Evolutionary conservation across 106 monocot genomes (phyloP), one percentile per base, ranked within the genome.

Genomic region (Ottelia alismoides): DNA sequence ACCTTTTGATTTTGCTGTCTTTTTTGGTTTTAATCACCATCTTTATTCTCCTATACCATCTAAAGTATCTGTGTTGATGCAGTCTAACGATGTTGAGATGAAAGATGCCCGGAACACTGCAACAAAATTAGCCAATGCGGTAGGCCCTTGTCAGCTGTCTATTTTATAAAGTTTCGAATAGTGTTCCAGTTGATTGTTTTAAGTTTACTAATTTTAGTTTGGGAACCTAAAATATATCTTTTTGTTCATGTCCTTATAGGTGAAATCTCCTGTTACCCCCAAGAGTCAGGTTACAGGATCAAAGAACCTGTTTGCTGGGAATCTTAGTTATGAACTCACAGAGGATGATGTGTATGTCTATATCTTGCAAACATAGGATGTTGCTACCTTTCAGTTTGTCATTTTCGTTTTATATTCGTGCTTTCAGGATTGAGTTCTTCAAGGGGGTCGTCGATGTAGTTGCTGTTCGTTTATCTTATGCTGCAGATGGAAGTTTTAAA

Each of bases 221-320:
- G n/a, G n/a, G n/a, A n/a, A n/a, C 20, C 16, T 30, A 22, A 30
- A 1, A 25, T 4, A 1, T 5, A 30, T 6, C 2, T 2, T 29
- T 14, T 10, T 28, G 4, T 65, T 66, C 14, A 22, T 45, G n/a
- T n/a, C n/a, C n/a, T n/a, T 70, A 31, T 45, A 94, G 93, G 50
- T 51, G 20, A 73, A 80, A 63, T 79, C 78, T 51, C 81, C 84
- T 60, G 55, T 43, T 43, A 43, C 61, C 24, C 25, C 56, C 35
- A 52, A 56, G 24, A 32, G 14, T 32, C 71, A 87, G 51, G 21
- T 47, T 21, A 44, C 76, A 66, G 83, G 87, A 25, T 66, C 75
- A 11, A 84, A 75, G 30, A 88, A 83, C 0, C 17, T 94, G 25
- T 94, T 84, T 61, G 75, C 78, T 45, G 93, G 93, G 18, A 94